A percentile compares a stretch with the other conserved stretches of the same genome.
These are phyloP conservation scores for Whalleya microplaca DNA, from an alignment of 2,329 filamentous ascomycete species.

Conservation along the genomic window DNA sequence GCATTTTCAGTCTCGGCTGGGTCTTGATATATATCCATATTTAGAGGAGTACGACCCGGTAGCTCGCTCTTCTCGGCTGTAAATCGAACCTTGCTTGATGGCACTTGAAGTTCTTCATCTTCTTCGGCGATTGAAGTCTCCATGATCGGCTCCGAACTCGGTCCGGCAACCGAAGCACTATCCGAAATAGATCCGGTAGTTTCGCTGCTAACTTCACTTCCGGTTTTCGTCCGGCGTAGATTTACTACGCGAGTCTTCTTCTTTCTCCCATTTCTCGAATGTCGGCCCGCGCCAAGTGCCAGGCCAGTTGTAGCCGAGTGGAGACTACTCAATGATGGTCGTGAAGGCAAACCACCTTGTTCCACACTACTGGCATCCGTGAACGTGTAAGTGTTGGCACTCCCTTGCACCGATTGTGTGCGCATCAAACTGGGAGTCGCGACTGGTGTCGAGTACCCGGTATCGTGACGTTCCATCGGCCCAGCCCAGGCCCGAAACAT, in stretches of 20 bases:
- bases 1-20: conserved; percentile 25
- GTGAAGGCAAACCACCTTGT: conserved; percentile 66
- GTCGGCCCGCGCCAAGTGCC: conserved; percentile 63
- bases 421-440: conserved; percentile 61
- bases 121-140: conserved; percentile 59
- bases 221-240: conserved; percentile 65
- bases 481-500: conserved; percentile 93
- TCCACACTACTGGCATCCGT: conserved; percentile 69
- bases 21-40: conserved; percentile 40
- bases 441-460: conserved; percentile 50
- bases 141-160: conserved; percentile 64
- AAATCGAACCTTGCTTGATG: conserved; percentile 49
- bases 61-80: conserved; percentile 36
- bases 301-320: conserved; percentile 65
- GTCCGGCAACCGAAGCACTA: conserved; percentile 57
- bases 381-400: conserved; percentile 70
- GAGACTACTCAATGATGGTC: conserved; percentile 68
- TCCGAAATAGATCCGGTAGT: conserved; percentile 56
- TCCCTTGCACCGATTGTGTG: conserved; percentile 64
- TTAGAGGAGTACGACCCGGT: conserved; percentile 38
- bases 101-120: conserved; percentile 39
- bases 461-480: conserved; percentile 70
- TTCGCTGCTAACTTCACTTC: conserved; percentile 54
- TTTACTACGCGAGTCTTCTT: conserved; percentile 86
- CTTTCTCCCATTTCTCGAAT: conserved; percentile 68